A percentile compares a stretch with the other conserved stretches of the same genome.
These are phyloP conservation scores for Suillus ampliporus DNA, from an alignment of 768 basidiomycete genomes.

Conservation along the genomic window DNA sequence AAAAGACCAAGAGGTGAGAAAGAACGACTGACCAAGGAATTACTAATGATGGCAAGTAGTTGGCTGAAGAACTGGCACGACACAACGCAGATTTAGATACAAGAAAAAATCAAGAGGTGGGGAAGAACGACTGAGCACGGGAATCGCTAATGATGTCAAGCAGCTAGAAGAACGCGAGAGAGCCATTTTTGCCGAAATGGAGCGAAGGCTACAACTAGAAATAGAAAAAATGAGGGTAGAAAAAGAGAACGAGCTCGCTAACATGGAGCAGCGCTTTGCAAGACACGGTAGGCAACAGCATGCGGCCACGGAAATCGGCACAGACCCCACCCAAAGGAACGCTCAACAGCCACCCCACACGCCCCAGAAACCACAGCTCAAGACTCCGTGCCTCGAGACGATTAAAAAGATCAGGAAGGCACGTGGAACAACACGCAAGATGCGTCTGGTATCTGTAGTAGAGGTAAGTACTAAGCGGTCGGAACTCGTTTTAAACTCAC, in stretches of 20 bases:
- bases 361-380: background rate
- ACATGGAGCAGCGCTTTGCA: constrained; percentile 14
- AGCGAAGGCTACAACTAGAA: constrained; percentile 3
- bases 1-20: too few species aligned
- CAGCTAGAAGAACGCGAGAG: too few species aligned
- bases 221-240: constrained; percentile 13
- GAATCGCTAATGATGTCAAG: too few species aligned
- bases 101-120: too few species aligned
- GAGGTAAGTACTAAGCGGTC: background rate
- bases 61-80: background rate
- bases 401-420: background rate
- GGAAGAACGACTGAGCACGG: too few species aligned
- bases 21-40: background rate
- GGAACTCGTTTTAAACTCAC: background rate
- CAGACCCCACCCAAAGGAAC: too few species aligned
- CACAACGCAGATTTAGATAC: too few species aligned
- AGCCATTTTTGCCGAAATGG: constrained; percentile 3
- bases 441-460: background rate
- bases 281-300: too few species aligned
- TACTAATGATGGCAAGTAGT: background rate
- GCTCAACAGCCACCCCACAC: too few species aligned
- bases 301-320: too few species aligned
- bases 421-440: background rate
- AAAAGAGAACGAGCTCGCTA: constrained; percentile 17
- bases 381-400: background rate